Evolutionary conservation across 352 stramenopile genomes (phyloP).

Genomic region (Aphanomyces cochlioides): DNA sequence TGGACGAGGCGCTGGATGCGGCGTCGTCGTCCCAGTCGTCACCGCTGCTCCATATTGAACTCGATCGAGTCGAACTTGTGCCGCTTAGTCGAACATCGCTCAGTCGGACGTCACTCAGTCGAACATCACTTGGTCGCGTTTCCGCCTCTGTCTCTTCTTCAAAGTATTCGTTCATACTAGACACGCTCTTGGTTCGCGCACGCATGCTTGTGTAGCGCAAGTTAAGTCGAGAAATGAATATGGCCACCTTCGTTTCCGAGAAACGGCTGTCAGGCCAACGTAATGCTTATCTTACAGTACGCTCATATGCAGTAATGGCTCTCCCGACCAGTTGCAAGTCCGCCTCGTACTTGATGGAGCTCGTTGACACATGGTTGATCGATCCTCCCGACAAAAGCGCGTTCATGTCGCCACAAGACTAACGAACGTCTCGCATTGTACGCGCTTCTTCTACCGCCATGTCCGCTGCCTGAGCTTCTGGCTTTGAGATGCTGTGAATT

Average conservation of each 20-base stretch:
- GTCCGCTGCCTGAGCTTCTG: too few species aligned
- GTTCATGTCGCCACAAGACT: too few species aligned
- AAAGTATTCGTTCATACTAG: conserved; percentile 73
- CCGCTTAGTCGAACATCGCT: conserved; percentile 38
- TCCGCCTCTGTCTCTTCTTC: conserved; percentile 54
- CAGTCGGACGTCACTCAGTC: conserved; percentile 28
- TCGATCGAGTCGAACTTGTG: conserved; percentile 36
- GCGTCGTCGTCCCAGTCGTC: conserved; percentile 37
- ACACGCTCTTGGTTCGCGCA: conserved; percentile 65
- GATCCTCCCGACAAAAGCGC: too few species aligned
- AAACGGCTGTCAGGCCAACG: background rate
- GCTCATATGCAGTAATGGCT: background rate
- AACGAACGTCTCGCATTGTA: too few species aligned
- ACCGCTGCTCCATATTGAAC: conserved; percentile 2
- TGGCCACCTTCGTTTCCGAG: background rate
- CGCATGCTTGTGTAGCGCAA: conserved; percentile 41
- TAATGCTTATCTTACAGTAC: background rate
- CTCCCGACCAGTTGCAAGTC: background rate
- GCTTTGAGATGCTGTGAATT: too few species aligned
- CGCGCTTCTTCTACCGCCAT: too few species aligned
- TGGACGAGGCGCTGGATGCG: conserved; percentile 1
- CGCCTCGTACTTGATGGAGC: background rate
- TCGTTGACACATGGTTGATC: too few species aligned
- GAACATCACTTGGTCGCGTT: conserved; percentile 33
- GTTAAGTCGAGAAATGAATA: conserved; percentile 10